phyloP scores from a whole-genome alignment of 1,284 basidiomycete genomes.

The Marasmius tenuissimus region DNA sequence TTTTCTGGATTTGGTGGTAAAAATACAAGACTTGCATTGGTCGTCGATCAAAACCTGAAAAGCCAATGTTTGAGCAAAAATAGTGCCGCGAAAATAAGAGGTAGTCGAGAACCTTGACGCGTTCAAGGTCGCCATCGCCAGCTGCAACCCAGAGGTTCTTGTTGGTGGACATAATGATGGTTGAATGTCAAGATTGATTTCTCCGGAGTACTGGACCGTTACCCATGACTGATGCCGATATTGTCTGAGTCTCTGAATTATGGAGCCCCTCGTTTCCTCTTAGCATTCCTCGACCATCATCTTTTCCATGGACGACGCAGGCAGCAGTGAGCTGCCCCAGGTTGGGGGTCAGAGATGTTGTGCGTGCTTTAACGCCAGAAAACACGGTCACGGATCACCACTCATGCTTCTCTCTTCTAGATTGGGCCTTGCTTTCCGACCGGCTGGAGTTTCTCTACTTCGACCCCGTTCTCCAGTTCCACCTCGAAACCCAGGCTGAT shows the following conservation, averaged over 20 bases:
- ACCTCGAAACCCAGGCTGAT: conserved; percentile 74
- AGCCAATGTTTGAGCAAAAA: conserved; percentile 14
- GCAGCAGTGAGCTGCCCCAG: neutral
- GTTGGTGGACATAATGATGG: conserved; percentile 23
- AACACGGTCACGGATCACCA: neutral
- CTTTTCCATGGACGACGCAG: neutral
- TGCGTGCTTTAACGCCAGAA: conserved; percentile 5
- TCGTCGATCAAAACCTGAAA: conserved; percentile 58
- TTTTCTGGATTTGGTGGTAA: conserved; percentile 21
- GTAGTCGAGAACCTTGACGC: conserved; percentile 39
- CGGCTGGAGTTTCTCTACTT: conserved; percentile 85
- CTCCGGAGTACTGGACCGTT: neutral
- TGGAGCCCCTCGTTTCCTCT: neutral
- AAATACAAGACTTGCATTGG: conserved; percentile 40
- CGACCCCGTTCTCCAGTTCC: conserved; percentile 80
- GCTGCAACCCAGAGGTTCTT: conserved; percentile 94
- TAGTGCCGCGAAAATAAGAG: neutral
- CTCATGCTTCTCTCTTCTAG: conserved; percentile 23
- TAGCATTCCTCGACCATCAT: neutral
- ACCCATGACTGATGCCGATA: conserved; percentile 8
- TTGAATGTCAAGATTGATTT: conserved; percentile 5
- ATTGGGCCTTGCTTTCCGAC: conserved; percentile 74
- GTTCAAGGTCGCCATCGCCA: conserved; percentile 73
- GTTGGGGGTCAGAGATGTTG: conserved; percentile 12
- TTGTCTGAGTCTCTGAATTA: neutral